phyloP scores from a whole-genome alignment of 2,329 filamentous ascomycete genomes.

The Claviceps citrina region DNA sequence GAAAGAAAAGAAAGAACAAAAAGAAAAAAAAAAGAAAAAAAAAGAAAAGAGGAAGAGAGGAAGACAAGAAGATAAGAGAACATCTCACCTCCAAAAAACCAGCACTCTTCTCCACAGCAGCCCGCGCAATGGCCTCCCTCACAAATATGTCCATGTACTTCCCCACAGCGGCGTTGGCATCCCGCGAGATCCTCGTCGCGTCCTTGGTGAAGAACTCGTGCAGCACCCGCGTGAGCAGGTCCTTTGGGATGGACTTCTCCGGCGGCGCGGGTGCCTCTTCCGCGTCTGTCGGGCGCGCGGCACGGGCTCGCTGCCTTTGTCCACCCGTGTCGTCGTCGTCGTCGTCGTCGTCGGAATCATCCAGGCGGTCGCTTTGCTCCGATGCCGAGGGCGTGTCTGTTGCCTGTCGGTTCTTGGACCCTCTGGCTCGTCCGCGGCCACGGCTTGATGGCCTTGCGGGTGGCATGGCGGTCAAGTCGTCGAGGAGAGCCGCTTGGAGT shows the following conservation, averaged over 20 bases:
- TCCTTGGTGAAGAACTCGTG: constrained; percentile 65
- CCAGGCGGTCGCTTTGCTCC: constrained; percentile 20
- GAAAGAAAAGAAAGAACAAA: too few species aligned
- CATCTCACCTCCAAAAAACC: constrained; percentile 64
- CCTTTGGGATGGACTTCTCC: constrained; percentile 46
- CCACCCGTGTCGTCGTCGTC: constrained; percentile 6
- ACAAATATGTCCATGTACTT: constrained; percentile 90
- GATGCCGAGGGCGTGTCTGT: constrained; percentile 12
- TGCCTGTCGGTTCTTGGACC: constrained; percentile 12
- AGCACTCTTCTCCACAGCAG: constrained; percentile 52
- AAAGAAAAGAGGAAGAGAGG: constrained; percentile 4
- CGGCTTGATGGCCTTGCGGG: constrained; percentile 23
- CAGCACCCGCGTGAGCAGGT: constrained; percentile 60
- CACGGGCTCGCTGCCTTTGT: constrained; percentile 5
- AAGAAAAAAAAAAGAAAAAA: background rate
- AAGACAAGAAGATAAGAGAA: background rate
- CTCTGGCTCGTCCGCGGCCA: constrained; percentile 19
- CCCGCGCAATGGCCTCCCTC: constrained; percentile 69
- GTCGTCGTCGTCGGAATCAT: constrained; percentile 18
- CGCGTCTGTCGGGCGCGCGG: constrained; percentile 8
- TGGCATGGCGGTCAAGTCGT: constrained; percentile 23
- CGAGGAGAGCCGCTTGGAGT: background rate
- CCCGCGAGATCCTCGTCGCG: constrained; percentile 56
- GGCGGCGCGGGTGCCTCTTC: constrained; percentile 23
- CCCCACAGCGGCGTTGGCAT: constrained; percentile 60